Base-by-base conservation (phyloP, 2,329 filamentous ascomycete species). In the Rosellinia necatrix region DNA sequence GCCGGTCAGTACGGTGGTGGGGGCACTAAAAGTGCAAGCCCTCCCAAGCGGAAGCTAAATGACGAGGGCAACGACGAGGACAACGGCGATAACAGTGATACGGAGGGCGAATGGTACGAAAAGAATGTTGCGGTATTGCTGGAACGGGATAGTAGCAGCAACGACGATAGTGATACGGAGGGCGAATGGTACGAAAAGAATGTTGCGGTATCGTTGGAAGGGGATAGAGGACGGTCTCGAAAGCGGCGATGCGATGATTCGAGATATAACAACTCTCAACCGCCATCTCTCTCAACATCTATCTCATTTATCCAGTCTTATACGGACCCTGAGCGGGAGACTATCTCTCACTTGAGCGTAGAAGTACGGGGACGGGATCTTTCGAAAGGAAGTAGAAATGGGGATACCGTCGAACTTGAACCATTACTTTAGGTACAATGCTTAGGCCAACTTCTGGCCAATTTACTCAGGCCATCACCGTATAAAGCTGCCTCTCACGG, bases 11-110 rank as follows among this genome's bases (percentile, higher is more conserved):
- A 38, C 15, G 24, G 38, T 27, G 40, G 24, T 30, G 37, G 38
- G 10, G 29, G 38, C 22, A 38, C 46, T 21, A 35, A n/a, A 25
- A 49, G 32, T 49, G 46, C 32, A 38, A 49, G 46, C 22, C 32
- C 32, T 37, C 7, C 21, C 13, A 48, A 48, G 44, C 19, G 44
- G 29, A 48, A 37, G 44, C 30, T 30, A 48, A 15, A 48, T 21
- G 44, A 22, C 21, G 30, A 48, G n/a, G n/a, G 19, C 19, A 17
- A 34, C 24, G 7, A 37, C 15, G 21, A n/a, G 6, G 29, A 42
- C 37, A 22, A 19, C 22, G 27, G 34, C 6, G 12, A 37, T 8
- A 47, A 32, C 15, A 32, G 37, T 47, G 43, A 47, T 47, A 24
- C 43, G 30, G 43, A 47, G 6, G 19, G 21, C 32, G 21, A 47